Percentiles rank a stretch among this genome's conserved stretches.
These are phyloP conservation scores for Colletotrichum truncatum DNA, from an alignment of 2,329 filamentous ascomycete genomes.

Conservation along the genomic window DNA sequence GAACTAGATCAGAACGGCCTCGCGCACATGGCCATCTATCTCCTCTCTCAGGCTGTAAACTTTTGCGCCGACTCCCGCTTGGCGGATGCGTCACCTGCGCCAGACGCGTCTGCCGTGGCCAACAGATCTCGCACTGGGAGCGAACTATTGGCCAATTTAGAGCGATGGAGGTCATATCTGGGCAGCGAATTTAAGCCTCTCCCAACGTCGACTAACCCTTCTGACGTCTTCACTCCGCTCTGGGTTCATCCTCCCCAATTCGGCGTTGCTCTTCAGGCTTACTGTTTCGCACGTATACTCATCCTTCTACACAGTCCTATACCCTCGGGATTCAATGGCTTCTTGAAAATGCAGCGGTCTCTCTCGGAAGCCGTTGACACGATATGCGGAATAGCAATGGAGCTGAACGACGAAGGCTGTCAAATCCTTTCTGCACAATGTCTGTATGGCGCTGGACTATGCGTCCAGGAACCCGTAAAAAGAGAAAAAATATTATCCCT, in stretches of 20 bases:
- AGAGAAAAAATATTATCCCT: conserved; percentile 45
- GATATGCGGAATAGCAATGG: conserved; percentile 60
- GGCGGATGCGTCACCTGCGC: conserved; percentile 4
- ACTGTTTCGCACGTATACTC: conserved; percentile 61
- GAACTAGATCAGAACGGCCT: conserved; percentile 63
- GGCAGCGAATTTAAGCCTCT: conserved; percentile 50
- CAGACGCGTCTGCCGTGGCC: conserved; percentile 20
- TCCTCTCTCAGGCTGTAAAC: conserved; percentile 65
- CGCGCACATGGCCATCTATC: conserved; percentile 60
- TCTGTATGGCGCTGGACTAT: conserved; percentile 52
- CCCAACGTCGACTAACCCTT: conserved; percentile 38
- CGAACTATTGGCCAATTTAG: conserved; percentile 37
- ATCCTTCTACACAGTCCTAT: conserved; percentile 41
- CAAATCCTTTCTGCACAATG: conserved; percentile 54
- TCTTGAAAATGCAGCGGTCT: conserved; percentile 42
- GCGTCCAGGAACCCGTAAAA: conserved; percentile 46
- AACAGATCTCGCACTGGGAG: conserved; percentile 29
- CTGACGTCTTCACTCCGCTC: conserved; percentile 50
- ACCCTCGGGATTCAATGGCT: conserved; percentile 49
- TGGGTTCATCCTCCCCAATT: conserved; percentile 60
- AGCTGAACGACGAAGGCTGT: conserved; percentile 49
- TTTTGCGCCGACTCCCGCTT: conserved; percentile 58
- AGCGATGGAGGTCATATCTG: conserved; percentile 42
- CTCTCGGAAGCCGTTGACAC: conserved; percentile 35
- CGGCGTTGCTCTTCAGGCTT: conserved; percentile 59